Conservation (phyloP, 768 basidiomycete species). For the Auricularia heimuer region DNA sequence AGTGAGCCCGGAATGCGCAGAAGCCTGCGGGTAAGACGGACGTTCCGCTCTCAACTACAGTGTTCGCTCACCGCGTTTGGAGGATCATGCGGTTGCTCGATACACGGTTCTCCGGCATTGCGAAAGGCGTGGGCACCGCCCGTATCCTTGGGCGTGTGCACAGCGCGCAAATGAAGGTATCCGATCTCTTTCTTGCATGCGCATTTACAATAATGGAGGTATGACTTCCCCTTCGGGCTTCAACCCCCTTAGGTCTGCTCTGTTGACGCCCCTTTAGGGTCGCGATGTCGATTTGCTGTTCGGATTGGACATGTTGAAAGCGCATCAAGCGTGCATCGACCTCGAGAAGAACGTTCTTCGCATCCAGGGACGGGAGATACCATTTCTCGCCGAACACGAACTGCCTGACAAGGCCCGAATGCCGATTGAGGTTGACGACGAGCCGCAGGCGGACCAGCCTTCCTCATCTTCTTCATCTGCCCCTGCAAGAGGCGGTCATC, state of each 20-base stretch:
- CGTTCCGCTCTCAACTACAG: conserved; percentile 5
- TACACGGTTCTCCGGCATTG: conserved; percentile 77
- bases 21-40: conserved; percentile 67
- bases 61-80: conserved; percentile 4
- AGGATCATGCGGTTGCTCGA: conserved; percentile 94
- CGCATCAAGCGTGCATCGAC: conserved; percentile 94
- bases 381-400: conserved; percentile 89
- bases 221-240: conserved; percentile 9
- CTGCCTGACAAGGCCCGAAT: conserved; percentile 71
- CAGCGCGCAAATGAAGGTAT: conserved; percentile 82
- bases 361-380: conserved; percentile 85
- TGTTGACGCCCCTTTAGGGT: conserved; percentile 38
- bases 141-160: conserved; percentile 91
- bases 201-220: conserved; percentile 95
- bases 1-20: conserved; percentile 92
- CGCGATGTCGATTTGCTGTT: conserved; percentile 90
- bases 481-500: conserved; percentile 14
- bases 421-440: conserved; percentile 16
- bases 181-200: conserved; percentile 73
- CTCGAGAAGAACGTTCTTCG: conserved; percentile 79
- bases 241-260: neutral
- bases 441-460: conserved; percentile 18
- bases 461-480: conserved; percentile 9
- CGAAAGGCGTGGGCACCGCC: conserved; percentile 89
- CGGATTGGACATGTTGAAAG: conserved; percentile 98